Evolutionary conservation across 139 green algal species (phyloP), one percentile per base, ranked within the genome.

Genomic region (Spirogloea muscicola): DNA sequence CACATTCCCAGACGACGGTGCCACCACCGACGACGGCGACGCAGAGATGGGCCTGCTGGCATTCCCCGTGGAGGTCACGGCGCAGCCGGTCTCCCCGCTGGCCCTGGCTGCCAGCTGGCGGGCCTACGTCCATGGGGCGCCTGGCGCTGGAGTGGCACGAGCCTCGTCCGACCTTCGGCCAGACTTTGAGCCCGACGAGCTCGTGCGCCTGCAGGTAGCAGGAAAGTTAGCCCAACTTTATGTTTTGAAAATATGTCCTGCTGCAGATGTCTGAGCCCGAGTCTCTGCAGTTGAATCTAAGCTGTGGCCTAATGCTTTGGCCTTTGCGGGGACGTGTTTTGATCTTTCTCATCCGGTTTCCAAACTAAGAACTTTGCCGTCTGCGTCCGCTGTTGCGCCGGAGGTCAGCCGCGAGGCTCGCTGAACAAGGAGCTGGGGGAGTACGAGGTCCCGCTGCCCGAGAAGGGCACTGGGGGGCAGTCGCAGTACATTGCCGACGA

Each of bases 361-460:
- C n/a, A n/a, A n/a, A n/a, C n/a, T 0, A 9, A 7, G 33, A 10
- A n/a, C n/a, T 64, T 7, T 5, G n/a, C 57, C 27, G 33, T 41
- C 0, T 4, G 21, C n/a, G 25, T 33, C 57, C 57, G 29, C 3
- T 0, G 33, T 44, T n/a, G 33, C 27, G 0, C 57, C 33, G 39
- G 36, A 10, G 9, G 55, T 5, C 59, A 68, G 59, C 33, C 48
- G 27, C 33, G 29, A 36, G 59, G 44, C n/a, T n/a, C n/a, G n/a
- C n/a, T 52, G 18, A 39, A 33, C 0, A 34, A 27, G 25, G n/a
- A n/a, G 5, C 43, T 74, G 0, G 1, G 3, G 21, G 33, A 74
- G 18, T 74, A 74, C 52, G 65, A 74, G 65, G 65, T 74, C 43
- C 42, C 65, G 21, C 42, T 25, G 3, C 65, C 65, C 0, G 43